These are phyloP conservation scores for Durio zibethinus DNA, from an alignment of 345 rosid genomes.

Conservation along the genomic window DNA sequence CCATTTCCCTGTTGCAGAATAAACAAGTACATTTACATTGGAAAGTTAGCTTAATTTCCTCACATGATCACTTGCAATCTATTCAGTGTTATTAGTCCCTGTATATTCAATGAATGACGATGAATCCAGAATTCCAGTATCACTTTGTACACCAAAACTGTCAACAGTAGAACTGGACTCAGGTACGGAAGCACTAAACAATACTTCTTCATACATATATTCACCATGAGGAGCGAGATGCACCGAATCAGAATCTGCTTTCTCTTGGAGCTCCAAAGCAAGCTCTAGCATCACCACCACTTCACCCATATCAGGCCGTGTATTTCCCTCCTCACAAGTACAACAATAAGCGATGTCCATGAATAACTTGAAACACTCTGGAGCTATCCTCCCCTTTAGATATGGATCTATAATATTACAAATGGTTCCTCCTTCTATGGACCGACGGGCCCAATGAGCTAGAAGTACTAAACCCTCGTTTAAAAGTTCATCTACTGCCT, in stretches of 20 bases:
- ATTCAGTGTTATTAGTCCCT: too few species aligned
- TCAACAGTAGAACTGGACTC: neutral
- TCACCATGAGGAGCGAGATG: neutral
- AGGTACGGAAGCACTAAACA: neutral
- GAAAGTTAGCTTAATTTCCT: neutral
- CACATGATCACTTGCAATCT: neutral
- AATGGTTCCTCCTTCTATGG: slow-evolving; percentile 43
- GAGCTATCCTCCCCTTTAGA: slow-evolving; percentile 44
- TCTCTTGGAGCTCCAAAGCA: slow-evolving; percentile 15
- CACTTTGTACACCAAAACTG: neutral
- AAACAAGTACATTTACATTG: neutral
- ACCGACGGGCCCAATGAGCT: slow-evolving; percentile 59
- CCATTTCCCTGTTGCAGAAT: neutral
- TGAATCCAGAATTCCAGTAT: neutral
- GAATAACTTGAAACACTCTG: slow-evolving; percentile 54
- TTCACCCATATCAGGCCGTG: slow-evolving; percentile 63
- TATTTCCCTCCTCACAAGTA: slow-evolving; percentile 40
- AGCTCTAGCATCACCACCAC: slow-evolving; percentile 49
- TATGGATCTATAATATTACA: slow-evolving; percentile 49
- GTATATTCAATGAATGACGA: neutral
- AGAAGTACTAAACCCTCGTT: slow-evolving; percentile 43
- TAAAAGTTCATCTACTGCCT: slow-evolving; percentile 37
- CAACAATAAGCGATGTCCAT: slow-evolving; percentile 56
- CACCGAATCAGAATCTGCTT: neutral
- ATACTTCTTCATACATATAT: neutral